phyloP scores from a whole-genome alignment of 192 early-diverging fungal genomes.

The Neocallimastix lanati region DNA sequence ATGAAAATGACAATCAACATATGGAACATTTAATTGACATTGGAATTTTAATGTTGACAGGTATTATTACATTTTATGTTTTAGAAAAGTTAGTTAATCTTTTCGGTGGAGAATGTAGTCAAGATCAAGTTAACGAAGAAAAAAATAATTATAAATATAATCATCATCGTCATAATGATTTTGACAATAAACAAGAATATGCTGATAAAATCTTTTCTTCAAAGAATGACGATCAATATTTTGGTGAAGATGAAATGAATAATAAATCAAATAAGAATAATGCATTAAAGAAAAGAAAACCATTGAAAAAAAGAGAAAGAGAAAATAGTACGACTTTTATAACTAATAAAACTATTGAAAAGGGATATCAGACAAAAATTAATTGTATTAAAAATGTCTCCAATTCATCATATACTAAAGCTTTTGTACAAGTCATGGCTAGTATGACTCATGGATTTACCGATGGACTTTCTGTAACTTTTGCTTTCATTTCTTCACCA shows the following conservation, averaged over 20 bases:
- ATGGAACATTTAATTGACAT: constrained; percentile 34
- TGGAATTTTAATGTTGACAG: constrained; percentile 56
- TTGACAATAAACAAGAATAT: constrained; percentile 9
- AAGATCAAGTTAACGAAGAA: constrained; percentile 38
- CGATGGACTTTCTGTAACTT: constrained; percentile 66
- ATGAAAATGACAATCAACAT: constrained; percentile 20
- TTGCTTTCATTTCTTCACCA: constrained; percentile 64
- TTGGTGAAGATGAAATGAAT: constrained; percentile 2
- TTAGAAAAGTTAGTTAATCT: constrained; percentile 76
- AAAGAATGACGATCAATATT: constrained; percentile 7
- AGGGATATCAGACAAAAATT: not conserved
- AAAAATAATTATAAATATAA: constrained; percentile 30
- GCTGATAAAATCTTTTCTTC: constrained; percentile 8
- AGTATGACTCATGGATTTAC: constrained; percentile 73
- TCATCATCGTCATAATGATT: constrained; percentile 18
- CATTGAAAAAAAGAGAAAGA: constrained; percentile 5
- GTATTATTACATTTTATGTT: constrained; percentile 54
- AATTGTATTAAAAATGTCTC: constrained; percentile 1
- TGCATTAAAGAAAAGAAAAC: constrained; percentile 14
- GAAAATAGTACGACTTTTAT: not conserved
- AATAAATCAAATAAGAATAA: constrained; percentile 5
- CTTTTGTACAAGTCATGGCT: constrained; percentile 60
- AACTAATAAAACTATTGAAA: constrained; percentile 4
- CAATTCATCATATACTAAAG: constrained; percentile 25
- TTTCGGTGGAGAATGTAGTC: constrained; percentile 31